These are phyloP conservation scores for Hypomyces rosellus DNA, from an alignment of 2,329 filamentous ascomycete genomes.

Conservation along the genomic window DNA sequence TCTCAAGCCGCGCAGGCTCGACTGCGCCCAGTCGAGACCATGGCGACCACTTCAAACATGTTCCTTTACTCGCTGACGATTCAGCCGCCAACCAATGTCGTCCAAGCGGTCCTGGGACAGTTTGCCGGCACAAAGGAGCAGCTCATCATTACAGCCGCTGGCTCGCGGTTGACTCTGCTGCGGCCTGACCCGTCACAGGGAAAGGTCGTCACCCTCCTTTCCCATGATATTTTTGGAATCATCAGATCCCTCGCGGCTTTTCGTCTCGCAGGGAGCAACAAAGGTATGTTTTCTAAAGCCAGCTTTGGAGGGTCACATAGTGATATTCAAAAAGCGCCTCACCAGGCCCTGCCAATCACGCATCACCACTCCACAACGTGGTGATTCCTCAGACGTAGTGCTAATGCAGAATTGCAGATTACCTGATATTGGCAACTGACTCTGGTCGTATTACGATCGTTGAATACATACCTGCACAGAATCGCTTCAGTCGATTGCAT, in stretches of 20 bases:
- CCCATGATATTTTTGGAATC: slow-evolving; percentile 94
- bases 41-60: slow-evolving; percentile 98
- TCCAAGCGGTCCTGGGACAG: slow-evolving; percentile 87
- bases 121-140: slow-evolving; percentile 96
- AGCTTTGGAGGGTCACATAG: slow-evolving; percentile 9
- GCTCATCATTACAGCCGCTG: slow-evolving; percentile 90
- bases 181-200: slow-evolving; percentile 80
- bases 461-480: slow-evolving; percentile 81
- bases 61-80: slow-evolving; percentile 97
- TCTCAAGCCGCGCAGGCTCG: slow-evolving; percentile 42
- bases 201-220: slow-evolving; percentile 78
- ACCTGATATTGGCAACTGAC: slow-evolving; percentile 91
- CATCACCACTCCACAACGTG: slow-evolving; percentile 13
- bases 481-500: slow-evolving; percentile 82
- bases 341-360: slow-evolving; percentile 17
- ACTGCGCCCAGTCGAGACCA: slow-evolving; percentile 49
- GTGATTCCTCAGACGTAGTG: slow-evolving; percentile 22
- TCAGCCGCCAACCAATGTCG: slow-evolving; percentile 83
- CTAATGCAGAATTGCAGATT: slow-evolving; percentile 57
- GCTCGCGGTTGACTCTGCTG: slow-evolving; percentile 81
- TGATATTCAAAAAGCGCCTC: slow-evolving; percentile 16
- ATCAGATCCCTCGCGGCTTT: slow-evolving; percentile 85
- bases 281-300: slow-evolving; percentile 64
- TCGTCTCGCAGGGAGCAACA: slow-evolving; percentile 84
- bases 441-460: slow-evolving; percentile 91